A percentile compares a stretch with the other conserved stretches of the same genome.
phyloP scores from a whole-genome alignment of 306 rosid species.

The Fragaria iinumae region DNA sequence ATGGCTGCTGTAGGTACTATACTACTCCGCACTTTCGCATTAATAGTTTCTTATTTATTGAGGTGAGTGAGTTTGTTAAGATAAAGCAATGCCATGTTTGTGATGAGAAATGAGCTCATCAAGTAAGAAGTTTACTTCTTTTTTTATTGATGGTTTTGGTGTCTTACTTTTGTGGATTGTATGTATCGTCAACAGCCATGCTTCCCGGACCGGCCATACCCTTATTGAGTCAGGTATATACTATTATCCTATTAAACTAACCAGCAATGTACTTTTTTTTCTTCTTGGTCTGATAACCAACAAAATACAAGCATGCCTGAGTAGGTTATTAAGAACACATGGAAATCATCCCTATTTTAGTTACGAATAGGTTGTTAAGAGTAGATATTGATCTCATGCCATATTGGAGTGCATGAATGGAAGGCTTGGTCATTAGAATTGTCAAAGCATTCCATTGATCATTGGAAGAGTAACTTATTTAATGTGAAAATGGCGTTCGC shows the following conservation, averaged over 20 bases:
- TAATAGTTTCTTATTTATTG: not conserved
- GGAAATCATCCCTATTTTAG: not conserved
- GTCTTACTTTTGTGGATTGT: conserved; percentile 43
- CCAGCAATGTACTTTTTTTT: not conserved
- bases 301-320: not conserved
- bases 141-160: conserved; percentile 1
- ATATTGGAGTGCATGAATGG: too few relatives aligned
- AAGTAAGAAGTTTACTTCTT: not conserved
- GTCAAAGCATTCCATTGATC: too few relatives aligned
- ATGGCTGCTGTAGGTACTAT: conserved; percentile 79
- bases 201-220: conserved; percentile 98
- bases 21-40: not conserved
- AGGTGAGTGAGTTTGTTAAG: not conserved
- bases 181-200: conserved; percentile 69
- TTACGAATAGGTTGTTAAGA: not conserved
- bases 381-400: too few relatives aligned
- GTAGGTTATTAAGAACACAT: not conserved
- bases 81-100: not conserved
- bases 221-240: conserved; percentile 79
- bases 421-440: too few relatives aligned
- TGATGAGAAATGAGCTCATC: not conserved
- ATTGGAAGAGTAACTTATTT: too few relatives aligned
- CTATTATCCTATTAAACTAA: not conserved
- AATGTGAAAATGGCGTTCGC: too few relatives aligned
- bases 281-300: not conserved